Base-by-base conservation (phyloP, 768 basidiomycete species). In the Tylopilus sp. region DNA sequence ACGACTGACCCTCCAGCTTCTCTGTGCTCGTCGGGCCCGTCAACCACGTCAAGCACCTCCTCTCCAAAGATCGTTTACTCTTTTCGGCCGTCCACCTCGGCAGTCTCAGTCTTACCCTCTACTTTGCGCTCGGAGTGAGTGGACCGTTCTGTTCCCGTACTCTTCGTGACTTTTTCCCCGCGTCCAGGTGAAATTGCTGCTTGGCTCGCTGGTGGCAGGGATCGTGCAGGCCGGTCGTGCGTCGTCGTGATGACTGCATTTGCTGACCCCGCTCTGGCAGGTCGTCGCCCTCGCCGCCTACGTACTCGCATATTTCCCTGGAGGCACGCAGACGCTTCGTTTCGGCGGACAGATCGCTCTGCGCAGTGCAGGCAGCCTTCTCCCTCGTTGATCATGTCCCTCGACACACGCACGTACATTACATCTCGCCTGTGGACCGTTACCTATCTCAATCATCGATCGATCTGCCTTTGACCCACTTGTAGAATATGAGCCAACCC, bases 301-400 rank as follows among this genome's bases (percentile, higher is more conserved):
- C n/a, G n/a, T n/a, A n/a, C n/a, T 92, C n/a, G 94, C 94, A 0
- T 98, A 98, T 74, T 98, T 99, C 72, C 96, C 97, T 19, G 94
- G 91, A 10, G 96, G 87, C 28, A 79, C 78, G 26, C 85, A 87
- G 60, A 92, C 92, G 1, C 75, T 93, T 22, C 82, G 87, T 21
- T 79, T 93, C 63, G 92, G 92, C 7, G 83, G 84, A 30, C 84
- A 86, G 50, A 76, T 93, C 59, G 88, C 89, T 1, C 72, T 97
- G 19, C 84, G 93, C 33, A 88, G 95, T 6, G 92, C 91, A 38
- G 82, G 89, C 29, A 89, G 78, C 59, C 76, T 96, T 8, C 75
- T 97, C 26, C 93, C 94, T 12, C 74, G 92, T 63, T 96, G 73
- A 74, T 3, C 22, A 6, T 29, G 8, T 21, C 29, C 19, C 3